Conservation (phyloP, 2,329 filamentous ascomycete genomes). For the Sarocladium brachiariae region DNA sequence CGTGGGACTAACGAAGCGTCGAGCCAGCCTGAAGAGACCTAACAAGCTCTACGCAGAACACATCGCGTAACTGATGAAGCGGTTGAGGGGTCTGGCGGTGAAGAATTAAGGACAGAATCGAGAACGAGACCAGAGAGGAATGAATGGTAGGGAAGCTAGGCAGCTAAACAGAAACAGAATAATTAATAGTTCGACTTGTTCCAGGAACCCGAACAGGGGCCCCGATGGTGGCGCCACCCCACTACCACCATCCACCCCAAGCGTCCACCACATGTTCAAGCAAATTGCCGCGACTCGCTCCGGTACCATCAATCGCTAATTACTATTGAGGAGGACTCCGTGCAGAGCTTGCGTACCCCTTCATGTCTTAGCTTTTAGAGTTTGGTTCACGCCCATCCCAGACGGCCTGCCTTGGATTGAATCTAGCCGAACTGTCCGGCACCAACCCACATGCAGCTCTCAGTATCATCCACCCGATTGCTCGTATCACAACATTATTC, state of each 20-base stretch:
- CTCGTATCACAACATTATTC: too few species aligned
- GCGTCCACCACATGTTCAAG: constrained; percentile 6
- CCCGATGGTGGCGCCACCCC: neutral
- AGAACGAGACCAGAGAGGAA: neutral
- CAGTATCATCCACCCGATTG: too few species aligned
- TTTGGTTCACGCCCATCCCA: too few species aligned
- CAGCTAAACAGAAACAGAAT: too few species aligned
- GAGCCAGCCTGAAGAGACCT: neutral
- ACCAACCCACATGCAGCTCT: too few species aligned
- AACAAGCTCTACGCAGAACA: neutral
- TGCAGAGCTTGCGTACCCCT: too few species aligned
- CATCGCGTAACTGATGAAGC: neutral
- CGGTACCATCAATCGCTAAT: neutral
- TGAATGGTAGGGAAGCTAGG: neutral
- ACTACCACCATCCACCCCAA: neutral
- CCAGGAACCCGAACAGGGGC: neutral
- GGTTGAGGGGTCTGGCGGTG: constrained; percentile 5
- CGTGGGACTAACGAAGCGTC: neutral
- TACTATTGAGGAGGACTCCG: too few species aligned
- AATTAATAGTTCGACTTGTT: too few species aligned
- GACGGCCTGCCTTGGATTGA: too few species aligned
- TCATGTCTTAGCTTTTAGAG: too few species aligned
- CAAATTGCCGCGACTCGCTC: neutral
- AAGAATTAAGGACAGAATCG: neutral
- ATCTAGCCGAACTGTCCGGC: too few species aligned